Evolutionary conservation across 768 basidiomycete genomes (phyloP), one percentile per base, ranked within the genome.

Genomic region (Rhodotorula sphaerocarpa): DNA sequence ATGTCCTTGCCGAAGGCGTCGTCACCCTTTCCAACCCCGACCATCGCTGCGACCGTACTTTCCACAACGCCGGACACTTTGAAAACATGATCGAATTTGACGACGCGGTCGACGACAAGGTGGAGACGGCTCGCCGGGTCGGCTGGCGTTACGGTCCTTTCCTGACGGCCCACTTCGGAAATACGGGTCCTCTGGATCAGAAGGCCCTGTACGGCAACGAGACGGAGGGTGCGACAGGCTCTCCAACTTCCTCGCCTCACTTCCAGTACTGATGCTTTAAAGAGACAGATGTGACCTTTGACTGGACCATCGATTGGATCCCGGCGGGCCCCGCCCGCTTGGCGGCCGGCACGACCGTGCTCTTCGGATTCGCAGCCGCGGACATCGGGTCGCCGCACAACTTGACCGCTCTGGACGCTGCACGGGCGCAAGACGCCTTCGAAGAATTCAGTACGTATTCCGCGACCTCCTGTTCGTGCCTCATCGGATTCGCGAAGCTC

Each of bases 41-140:
- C 3, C 27, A 1, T 16, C 7, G 27, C 18, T 51, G 50, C 50
- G 27, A 2, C 21, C 50, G 50, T 33, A 5, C 1, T 1, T 51
- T 51, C 50, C 3, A 5, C 31, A 36, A 15, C 21, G 50, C n/a
- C 34, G 50, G 50, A 0, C 50, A 51, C 34, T 51, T 51, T 20
- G 50, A 51, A n/a, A 51, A 36, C 33, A 21, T 51, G 18, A 25
- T 51, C 50, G 50, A 51, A 33, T 51, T 51, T 25, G 50, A 51
- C 50, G 34, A 51, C 34, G 31, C 50, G 21, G 21, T 7, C 31
- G 34, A 25, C 50, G 34, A 23, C 23, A 31, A 51, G 5, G 7
- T 14, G 33, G 14, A 31, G 34, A 51, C 50, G 21, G 50, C 50
- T 5, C 34, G 21, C 7, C 23, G 34, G 33, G 15, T 12, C 12